These are phyloP conservation scores for Globisporangium abappressorium DNA, from an alignment of 352 stramenopile genomes.

Conservation along the genomic window DNA sequence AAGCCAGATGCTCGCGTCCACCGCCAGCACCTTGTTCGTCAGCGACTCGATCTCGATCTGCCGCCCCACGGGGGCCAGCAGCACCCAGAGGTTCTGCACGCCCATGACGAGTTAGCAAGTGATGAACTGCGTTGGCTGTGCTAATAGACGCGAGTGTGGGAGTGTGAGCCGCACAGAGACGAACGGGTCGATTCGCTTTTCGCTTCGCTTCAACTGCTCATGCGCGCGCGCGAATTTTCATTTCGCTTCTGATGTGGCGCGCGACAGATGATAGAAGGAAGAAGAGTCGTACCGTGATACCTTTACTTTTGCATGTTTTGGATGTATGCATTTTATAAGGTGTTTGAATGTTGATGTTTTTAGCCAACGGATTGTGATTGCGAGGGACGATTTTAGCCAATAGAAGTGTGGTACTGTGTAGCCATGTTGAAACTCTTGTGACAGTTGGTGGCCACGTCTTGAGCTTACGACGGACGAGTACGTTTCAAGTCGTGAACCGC, in stretches of 20 bases:
- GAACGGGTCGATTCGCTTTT: not conserved
- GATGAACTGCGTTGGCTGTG: not conserved
- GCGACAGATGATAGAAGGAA: not conserved
- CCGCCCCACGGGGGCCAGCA: slow-evolving; percentile 94
- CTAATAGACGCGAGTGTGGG: not conserved
- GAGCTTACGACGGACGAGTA: not conserved
- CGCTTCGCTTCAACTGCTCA: not conserved
- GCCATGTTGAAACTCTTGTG: not conserved
- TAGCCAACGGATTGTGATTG: not conserved
- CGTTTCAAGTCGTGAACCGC: not conserved
- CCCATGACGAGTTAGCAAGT: slow-evolving; percentile 79
- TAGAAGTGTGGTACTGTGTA: not conserved
- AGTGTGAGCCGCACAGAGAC: not conserved
- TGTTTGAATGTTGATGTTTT: not conserved
- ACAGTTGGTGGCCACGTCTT: not conserved
- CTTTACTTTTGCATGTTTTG: not conserved
- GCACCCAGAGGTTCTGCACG: slow-evolving; percentile 97
- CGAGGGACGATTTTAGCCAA: not conserved
- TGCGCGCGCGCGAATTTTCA: slow-evolving; percentile 7
- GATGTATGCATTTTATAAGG: not conserved
- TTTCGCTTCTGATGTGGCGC: slow-evolving; percentile 7
- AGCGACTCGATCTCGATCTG: slow-evolving; percentile 98
- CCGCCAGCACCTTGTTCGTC: slow-evolving; percentile 92
- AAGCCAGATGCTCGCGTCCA: slow-evolving; percentile 99
- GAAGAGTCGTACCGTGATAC: not conserved